A percentile compares a stretch with the other conserved stretches of the same genome.
Evolutionary conservation across 106 monocot species (phyloP).

Genomic region (Dendrobium officinale): DNA sequence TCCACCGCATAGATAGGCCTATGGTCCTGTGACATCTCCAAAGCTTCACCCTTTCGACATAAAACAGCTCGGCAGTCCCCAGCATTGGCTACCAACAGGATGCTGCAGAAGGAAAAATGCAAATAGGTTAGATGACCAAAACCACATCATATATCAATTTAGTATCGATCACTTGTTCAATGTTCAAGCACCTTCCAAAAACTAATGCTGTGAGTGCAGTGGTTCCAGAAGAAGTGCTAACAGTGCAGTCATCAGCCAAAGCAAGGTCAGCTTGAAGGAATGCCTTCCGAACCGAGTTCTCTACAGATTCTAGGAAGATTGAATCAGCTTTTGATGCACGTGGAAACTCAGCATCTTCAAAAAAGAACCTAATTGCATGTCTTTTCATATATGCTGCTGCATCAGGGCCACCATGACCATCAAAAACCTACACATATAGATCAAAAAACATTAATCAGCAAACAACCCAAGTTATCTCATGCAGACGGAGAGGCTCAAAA

Average conservation of each 20-base stretch:
- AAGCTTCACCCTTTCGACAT: slow-evolving; percentile 42
- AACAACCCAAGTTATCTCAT: no score
- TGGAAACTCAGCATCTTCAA: slow-evolving; percentile 70
- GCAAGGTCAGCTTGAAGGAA: slow-evolving; percentile 69
- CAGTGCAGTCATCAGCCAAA: slow-evolving; percentile 48
- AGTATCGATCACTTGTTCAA: neutral
- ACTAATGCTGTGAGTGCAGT: slow-evolving; percentile 64
- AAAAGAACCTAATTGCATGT: slow-evolving; percentile 60
- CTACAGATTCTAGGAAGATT: slow-evolving; percentile 36
- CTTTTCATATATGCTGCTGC: slow-evolving; percentile 65
- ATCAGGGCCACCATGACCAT: slow-evolving; percentile 86
- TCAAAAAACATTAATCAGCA: neutral
- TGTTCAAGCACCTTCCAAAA: slow-evolving; percentile 44
- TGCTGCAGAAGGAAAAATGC: slow-evolving; percentile 14
- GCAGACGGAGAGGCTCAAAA: neutral
- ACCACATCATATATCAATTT: neutral
- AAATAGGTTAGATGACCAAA: neutral
- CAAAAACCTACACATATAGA: slow-evolving; percentile 45
- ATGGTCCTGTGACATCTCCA: slow-evolving; percentile 62
- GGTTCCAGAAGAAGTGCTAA: slow-evolving; percentile 67
- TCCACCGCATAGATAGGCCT: slow-evolving; percentile 35
- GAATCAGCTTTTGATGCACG: slow-evolving; percentile 33
- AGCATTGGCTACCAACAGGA: slow-evolving; percentile 54
- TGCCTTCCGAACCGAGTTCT: slow-evolving; percentile 35
- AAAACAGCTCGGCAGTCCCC: slow-evolving; percentile 70